A percentile compares a stretch with the other conserved stretches of the same genome.
phyloP scores from a whole-genome alignment of 1,284 basidiomycete genomes.

The Pascua sp. region DNA sequence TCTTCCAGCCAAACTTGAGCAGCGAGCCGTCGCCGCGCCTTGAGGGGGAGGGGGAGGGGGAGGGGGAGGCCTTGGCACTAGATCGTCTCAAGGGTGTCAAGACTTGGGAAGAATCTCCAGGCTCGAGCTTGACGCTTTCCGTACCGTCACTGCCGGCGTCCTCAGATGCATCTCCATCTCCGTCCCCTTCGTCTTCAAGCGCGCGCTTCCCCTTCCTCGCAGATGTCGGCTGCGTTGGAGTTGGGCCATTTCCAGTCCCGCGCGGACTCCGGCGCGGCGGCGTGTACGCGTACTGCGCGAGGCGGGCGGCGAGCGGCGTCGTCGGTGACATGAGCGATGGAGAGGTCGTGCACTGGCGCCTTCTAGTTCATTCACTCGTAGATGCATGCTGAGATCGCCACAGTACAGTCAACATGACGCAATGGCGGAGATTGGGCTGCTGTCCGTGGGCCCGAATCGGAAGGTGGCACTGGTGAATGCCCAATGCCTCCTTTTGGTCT shows the following conservation, averaged over 20 bases:
- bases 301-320: not conserved
- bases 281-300: slow-evolving; percentile 3
- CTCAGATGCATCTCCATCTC: not conserved
- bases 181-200: not conserved
- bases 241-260: not conserved
- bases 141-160: not conserved
- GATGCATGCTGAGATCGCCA: too few relatives aligned
- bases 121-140: not conserved
- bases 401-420: too few relatives aligned
- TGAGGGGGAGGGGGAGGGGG: not conserved
- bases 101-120: not conserved
- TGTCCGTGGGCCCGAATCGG: too few relatives aligned
- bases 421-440: too few relatives aligned
- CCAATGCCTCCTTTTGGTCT: too few relatives aligned
- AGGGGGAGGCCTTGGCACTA: not conserved
- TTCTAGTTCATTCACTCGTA: too few relatives aligned
- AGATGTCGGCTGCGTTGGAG: not conserved
- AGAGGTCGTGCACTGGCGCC: too few relatives aligned
- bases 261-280: not conserved
- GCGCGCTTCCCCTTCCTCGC: not conserved
- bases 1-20: slow-evolving; percentile 11
- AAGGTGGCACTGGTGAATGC: too few relatives aligned
- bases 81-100: not conserved
- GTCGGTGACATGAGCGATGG: too few relatives aligned
- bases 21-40: slow-evolving; percentile 1